phyloP scores from a whole-genome alignment of 2,329 filamentous ascomycete genomes.

The Alternaria arborescens region DNA sequence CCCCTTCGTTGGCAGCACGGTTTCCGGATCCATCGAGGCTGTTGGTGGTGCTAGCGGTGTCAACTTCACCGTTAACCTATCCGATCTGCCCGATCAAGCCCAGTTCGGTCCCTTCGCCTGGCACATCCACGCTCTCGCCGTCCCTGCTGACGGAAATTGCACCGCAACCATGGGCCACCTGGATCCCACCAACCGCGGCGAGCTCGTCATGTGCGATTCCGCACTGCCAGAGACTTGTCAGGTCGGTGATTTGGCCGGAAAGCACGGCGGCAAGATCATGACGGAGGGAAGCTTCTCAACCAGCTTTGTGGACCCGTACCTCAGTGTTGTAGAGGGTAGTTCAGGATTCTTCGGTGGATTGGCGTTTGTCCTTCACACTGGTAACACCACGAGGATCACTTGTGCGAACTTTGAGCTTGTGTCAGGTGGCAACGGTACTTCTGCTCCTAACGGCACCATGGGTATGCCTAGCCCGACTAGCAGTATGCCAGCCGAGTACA shows the following conservation, averaged over 20 bases:
- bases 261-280: conserved; percentile 52
- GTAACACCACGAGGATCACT: conserved; percentile 60
- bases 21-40: conserved; percentile 46
- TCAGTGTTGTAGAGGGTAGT: conserved; percentile 54
- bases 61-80: conserved; percentile 50
- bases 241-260: conserved; percentile 54
- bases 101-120: conserved; percentile 40
- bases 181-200: conserved; percentile 50
- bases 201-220: conserved; percentile 45
- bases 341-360: conserved; percentile 61
- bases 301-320: conserved; percentile 57
- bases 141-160: conserved; percentile 51
- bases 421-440: conserved; percentile 15
- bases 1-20: conserved; percentile 23
- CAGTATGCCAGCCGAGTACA: conserved; percentile 21
- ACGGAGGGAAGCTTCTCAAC: conserved; percentile 36
- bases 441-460: conserved; percentile 6
- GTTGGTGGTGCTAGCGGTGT: conserved; percentile 44
- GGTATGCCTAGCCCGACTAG: conserved; percentile 17
- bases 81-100: conserved; percentile 45
- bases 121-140: conserved; percentile 52
- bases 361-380: conserved; percentile 61
- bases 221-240: conserved; percentile 47
- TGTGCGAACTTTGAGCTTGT: conserved; percentile 62
- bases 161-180: conserved; percentile 48